A percentile compares a stretch with the other conserved stretches of the same genome.
Evolutionary conservation across 129 eudicot genomes (phyloP).

Genomic region (Cynara cardunculus): DNA sequence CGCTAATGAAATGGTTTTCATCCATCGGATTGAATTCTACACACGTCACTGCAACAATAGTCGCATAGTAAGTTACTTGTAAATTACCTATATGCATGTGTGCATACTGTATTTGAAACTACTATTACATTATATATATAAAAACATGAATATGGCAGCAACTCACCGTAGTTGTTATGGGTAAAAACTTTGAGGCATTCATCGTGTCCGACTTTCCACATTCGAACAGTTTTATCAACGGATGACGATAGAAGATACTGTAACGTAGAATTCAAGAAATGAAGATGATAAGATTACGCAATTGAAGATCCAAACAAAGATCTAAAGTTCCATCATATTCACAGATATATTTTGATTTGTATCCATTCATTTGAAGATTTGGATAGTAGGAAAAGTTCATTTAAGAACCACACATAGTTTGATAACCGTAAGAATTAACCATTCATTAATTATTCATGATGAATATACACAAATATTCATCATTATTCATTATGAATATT

Average conservation of each 20-base stretch:
- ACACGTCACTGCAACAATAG: slow-evolving; percentile 70
- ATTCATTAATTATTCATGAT: background rate
- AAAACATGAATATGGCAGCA: background rate
- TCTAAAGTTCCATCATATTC: background rate
- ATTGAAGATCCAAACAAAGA: background rate
- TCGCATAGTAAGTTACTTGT: slow-evolving; percentile 1
- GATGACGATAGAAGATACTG: slow-evolving; percentile 82
- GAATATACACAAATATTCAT: background rate
- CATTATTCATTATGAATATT: background rate
- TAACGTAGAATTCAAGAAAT: background rate
- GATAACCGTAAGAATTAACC: background rate
- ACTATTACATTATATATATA: too few species aligned
- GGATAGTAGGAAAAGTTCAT: background rate
- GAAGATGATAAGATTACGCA: background rate
- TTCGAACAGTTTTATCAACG: slow-evolving; percentile 69
- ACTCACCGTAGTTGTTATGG: slow-evolving; percentile 68
- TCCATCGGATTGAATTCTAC: slow-evolving; percentile 62
- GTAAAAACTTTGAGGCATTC: slow-evolving; percentile 55
- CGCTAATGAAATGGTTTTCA: slow-evolving; percentile 31
- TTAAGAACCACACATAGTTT: background rate
- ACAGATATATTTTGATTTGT: background rate
- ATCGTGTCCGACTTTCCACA: slow-evolving; percentile 62
- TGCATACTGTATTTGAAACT: background rate
- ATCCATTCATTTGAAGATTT: background rate
- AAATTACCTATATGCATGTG: background rate